Evolutionary conservation across 768 basidiomycete genomes (phyloP).

Genomic region (Rhodocollybia butyracea): DNA sequence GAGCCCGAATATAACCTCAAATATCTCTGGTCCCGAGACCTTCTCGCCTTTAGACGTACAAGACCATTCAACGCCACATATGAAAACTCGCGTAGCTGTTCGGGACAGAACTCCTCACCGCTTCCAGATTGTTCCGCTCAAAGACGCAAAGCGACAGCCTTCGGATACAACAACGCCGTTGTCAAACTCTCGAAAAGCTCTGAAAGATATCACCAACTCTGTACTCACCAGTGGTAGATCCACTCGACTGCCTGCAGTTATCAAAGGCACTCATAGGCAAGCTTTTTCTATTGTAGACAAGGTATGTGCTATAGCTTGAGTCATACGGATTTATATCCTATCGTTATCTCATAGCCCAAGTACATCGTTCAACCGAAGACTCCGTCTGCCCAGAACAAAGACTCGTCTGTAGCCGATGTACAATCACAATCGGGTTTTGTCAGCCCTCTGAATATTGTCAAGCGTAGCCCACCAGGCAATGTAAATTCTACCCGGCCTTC

Average conservation of each 20-base stretch:
- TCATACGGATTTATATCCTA: background rate
- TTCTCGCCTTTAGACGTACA: background rate
- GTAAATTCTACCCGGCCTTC: background rate
- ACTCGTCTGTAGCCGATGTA: background rate
- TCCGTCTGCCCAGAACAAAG: background rate
- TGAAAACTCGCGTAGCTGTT: constrained; percentile 44
- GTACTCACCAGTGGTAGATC: no score
- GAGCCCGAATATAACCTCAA: no score
- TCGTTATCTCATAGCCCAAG: background rate
- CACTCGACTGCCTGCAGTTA: no score
- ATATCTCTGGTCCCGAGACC: no score
- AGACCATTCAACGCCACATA: constrained; percentile 12
- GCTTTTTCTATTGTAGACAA: no score
- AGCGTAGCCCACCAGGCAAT: background rate
- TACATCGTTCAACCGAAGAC: background rate
- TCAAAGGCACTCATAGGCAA: no score
- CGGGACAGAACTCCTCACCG: constrained; percentile 41
- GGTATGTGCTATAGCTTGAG: no score
- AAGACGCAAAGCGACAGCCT: background rate
- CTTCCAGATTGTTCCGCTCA: constrained; percentile 40
- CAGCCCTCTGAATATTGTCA: background rate
- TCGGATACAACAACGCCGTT: background rate
- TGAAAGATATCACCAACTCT: background rate
- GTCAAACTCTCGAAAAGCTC: background rate
- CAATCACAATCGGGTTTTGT: background rate